phyloP scores from a whole-genome alignment of 768 basidiomycete genomes.

The Amanita subjunquillea region DNA sequence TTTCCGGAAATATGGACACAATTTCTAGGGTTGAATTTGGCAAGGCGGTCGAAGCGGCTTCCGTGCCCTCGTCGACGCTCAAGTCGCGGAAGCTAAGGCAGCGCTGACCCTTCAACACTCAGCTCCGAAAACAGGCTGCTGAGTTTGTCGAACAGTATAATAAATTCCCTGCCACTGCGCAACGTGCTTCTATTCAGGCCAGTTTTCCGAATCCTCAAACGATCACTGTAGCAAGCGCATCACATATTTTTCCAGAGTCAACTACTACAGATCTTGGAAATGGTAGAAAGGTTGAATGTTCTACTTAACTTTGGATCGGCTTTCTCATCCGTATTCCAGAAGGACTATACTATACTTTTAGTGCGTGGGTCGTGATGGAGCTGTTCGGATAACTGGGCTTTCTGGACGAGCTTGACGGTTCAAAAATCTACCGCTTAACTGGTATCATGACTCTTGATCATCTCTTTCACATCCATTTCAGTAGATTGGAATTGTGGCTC shows the following conservation, averaged over 20 bases:
- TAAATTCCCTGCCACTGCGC: no score
- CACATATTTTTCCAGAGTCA: neutral
- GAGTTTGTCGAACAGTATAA: no score
- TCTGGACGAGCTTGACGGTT: neutral
- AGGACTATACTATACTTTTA: neutral
- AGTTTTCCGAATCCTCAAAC: neutral
- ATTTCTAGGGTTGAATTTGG: no score
- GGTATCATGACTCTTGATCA: neutral
- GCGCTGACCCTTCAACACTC: no score
- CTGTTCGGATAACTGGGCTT: neutral
- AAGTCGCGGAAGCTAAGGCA: no score
- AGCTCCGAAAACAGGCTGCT: no score
- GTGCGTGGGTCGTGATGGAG: neutral
- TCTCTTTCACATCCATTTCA: neutral
- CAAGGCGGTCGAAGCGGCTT: no score
- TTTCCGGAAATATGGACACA: neutral
- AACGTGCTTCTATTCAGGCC: neutral
- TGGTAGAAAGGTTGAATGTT: neutral
- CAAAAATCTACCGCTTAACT: neutral
- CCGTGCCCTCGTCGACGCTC: no score
- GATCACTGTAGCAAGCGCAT: neutral
- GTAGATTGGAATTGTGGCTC: neutral
- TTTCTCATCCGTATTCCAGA: neutral
- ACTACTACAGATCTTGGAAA: neutral
- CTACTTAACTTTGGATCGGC: neutral